Base-by-base conservation (phyloP, 257 asterid genomes). In the Penstemon newberryi region DNA sequence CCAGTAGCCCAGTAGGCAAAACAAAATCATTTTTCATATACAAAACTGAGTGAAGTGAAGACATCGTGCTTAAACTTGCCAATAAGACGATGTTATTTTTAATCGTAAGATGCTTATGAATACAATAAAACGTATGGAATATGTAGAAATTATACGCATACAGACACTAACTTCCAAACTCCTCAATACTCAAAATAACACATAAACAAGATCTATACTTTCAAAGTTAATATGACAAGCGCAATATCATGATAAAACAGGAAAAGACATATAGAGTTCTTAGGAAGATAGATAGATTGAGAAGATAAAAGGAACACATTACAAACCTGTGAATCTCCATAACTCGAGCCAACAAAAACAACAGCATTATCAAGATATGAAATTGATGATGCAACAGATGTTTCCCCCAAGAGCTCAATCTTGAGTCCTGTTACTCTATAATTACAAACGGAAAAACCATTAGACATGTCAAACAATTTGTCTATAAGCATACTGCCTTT, bases 281-380 rank as follows among this genome's bases (percentile, higher is more conserved):
- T 10, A 13, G 12, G 1, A 55, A 52, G 37, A 15, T 15, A 15
- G 18, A 15, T 15, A 15, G 18, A 15, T 15, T 15, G 18, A 15
- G 18, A 15, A 15, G 18, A 15, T 15, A 15, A 15, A 15, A 15
- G 18, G 18, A 15, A 0, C 18, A 15, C 18, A 15, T 15, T 15
- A 40, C 73, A 53, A 52, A 83, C 97, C 96, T 89, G 98, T 57
- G 98, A 91, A 78, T 91, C 98, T 51, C 98, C 96, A 61, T 81
- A 91, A 83, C 98, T 91, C 64, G 98, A 89, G 70, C 98, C 98
- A 72, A 91, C 71, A 56, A 76, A 91, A 57, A 91, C 98, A 75
- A 89, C 84, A 42, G 93, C 95, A 80, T 85, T 89, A 79, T 91
- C 96, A 72, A 91, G 92, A 83, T 89, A 91, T 36, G 95, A 91